phyloP scores from a whole-genome alignment of 2,329 filamentous ascomycete genomes.

The Fusarium citri region DNA sequence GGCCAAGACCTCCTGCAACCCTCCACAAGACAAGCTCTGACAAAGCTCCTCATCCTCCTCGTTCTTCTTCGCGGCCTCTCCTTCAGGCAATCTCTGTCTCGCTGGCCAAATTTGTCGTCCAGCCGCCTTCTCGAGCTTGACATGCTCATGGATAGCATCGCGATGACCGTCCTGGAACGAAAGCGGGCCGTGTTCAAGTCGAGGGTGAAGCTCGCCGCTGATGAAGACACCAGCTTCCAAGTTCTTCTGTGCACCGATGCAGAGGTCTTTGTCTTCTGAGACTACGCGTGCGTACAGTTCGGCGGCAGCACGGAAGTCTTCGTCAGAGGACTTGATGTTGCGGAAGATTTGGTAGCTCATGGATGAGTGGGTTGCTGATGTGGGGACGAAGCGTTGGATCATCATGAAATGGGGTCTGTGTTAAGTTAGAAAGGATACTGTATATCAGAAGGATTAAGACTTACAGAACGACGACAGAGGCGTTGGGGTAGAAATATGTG shows the following conservation, averaged over 20 bases:
- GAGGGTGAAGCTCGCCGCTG: conserved; percentile 31
- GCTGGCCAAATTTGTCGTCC: conserved; percentile 27
- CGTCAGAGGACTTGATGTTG: conserved; percentile 21
- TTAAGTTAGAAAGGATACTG: fast-evolving
- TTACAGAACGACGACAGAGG: conserved; percentile 33
- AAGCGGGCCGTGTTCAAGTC: conserved; percentile 29
- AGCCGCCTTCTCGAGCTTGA: conserved; percentile 20
- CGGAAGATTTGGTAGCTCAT: conserved; percentile 35
- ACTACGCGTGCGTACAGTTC: conserved; percentile 27
- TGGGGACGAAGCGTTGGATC: conserved; percentile 32
- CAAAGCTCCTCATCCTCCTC: conserved; percentile 27
- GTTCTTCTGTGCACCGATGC: conserved; percentile 21
- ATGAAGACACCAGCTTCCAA: conserved; percentile 26
- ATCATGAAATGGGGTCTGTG: conserved; percentile 33
- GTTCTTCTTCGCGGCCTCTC: neutral
- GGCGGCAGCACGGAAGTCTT: conserved; percentile 8
- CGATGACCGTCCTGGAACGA: conserved; percentile 32
- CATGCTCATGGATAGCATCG: conserved; percentile 25
- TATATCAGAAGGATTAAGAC: neutral
- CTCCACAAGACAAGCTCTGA: conserved; percentile 18
- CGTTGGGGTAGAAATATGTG: conserved; percentile 36
- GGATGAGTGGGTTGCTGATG: conserved; percentile 6
- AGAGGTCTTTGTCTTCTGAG: conserved; percentile 32
- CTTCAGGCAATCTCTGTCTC: conserved; percentile 12
- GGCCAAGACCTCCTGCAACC: conserved; percentile 20